A percentile compares a stretch with the other conserved stretches of the same genome.
Conservation (phyloP, 1,284 basidiomycete species). For the Pseudozyma flocculosa region DNA sequence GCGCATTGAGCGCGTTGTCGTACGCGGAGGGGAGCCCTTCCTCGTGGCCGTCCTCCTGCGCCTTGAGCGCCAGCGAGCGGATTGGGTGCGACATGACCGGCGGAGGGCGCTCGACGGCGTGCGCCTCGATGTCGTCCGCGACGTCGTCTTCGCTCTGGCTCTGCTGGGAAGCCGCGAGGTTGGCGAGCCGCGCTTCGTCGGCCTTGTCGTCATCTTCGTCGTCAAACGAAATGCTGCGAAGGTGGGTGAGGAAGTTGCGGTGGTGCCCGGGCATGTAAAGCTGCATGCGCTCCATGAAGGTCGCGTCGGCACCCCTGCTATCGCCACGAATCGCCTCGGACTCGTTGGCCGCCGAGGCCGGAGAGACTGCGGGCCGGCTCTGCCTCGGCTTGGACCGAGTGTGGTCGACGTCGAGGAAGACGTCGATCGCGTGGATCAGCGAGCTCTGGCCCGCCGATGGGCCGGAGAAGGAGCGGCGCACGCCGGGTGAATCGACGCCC, state of each 20-base stretch:
- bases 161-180: not conserved
- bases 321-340: slow-evolving; percentile 2
- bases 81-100: slow-evolving; percentile 33
- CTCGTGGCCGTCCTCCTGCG: slow-evolving; percentile 20
- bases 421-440: slow-evolving; percentile 82
- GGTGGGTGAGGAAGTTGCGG: slow-evolving; percentile 80
- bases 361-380: slow-evolving; percentile 6
- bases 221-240: slow-evolving; percentile 59
- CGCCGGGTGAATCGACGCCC: slow-evolving; percentile 65
- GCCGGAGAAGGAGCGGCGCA: slow-evolving; percentile 66
- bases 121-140: not conserved
- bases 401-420: slow-evolving; percentile 82
- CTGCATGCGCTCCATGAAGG: slow-evolving; percentile 54
- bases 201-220: slow-evolving; percentile 18
- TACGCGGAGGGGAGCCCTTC: slow-evolving; percentile 61
- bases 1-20: slow-evolving; percentile 70
- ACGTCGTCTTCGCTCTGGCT: not conserved
- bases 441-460: slow-evolving; percentile 89
- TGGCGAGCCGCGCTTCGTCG: too few relatives aligned
- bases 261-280: slow-evolving; percentile 62
- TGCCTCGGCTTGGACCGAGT: slow-evolving; percentile 39
- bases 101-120: not conserved
- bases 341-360: slow-evolving; percentile 1
- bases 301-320: slow-evolving; percentile 29
- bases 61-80: slow-evolving; percentile 38